These are phyloP conservation scores for Barnettozyma pratensis DNA, from an alignment of 805 yeast species.

Conservation along the genomic window DNA sequence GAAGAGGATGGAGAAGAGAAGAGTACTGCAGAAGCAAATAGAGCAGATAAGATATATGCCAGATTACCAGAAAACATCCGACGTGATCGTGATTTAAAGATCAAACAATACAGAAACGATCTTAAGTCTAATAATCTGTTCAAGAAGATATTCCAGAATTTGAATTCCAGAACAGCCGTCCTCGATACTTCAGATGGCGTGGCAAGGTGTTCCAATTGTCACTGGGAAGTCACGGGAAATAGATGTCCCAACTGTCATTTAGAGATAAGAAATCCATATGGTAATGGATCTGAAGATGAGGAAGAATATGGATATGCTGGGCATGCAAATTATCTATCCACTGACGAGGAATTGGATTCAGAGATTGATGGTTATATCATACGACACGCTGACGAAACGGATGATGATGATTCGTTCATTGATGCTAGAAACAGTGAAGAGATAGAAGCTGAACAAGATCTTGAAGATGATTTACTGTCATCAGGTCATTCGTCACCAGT, in stretches of 20 bases:
- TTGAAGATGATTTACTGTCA: neutral
- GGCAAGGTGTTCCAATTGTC: constrained; percentile 68
- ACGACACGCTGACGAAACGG: constrained; percentile 2
- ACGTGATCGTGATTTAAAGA: constrained; percentile 23
- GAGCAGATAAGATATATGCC: neutral
- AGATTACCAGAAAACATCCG: constrained; percentile 3
- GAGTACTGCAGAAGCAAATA: neutral
- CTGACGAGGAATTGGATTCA: neutral
- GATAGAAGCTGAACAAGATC: constrained; percentile 4
- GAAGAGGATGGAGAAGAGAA: neutral
- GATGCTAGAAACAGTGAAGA: constrained; percentile 14
- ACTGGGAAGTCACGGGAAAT: constrained; percentile 71
- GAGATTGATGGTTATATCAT: neutral
- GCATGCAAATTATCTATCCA: neutral
- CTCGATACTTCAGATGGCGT: constrained; percentile 68
- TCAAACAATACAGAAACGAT: constrained; percentile 37
- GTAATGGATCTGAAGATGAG: neutral
- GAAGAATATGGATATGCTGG: neutral
- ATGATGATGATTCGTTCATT: constrained; percentile 13
- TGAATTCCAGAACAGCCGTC: constrained; percentile 42
- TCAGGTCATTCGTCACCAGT: constrained; percentile 16
- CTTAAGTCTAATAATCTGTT: constrained; percentile 35
- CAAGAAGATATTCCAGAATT: constrained; percentile 38
- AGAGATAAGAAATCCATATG: constrained; percentile 32
- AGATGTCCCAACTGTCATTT: constrained; percentile 67